These are phyloP conservation scores for Phytophthora rubi DNA, from an alignment of 352 stramenopile genomes.

Conservation along the genomic window DNA sequence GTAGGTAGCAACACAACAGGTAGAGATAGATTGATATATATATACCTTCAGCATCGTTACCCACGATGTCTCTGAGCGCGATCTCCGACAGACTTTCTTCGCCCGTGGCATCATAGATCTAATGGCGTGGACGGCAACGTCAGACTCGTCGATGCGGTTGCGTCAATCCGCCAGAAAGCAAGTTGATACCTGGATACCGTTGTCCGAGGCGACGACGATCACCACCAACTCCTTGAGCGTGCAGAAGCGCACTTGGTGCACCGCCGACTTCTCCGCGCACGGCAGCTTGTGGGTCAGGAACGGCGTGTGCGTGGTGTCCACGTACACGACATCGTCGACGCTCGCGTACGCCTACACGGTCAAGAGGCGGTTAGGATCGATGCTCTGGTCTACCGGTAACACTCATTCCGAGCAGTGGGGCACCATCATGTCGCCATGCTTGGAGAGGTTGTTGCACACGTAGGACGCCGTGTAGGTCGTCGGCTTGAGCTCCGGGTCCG, in stretches of 20 bases:
- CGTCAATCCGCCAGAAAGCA: neutral
- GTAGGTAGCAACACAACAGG: neutral
- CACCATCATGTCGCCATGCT: constrained; percentile 52
- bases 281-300: constrained; percentile 50
- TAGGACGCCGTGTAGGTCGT: constrained; percentile 56
- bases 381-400: neutral
- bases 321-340: constrained; percentile 52
- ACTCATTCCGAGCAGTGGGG: neutral
- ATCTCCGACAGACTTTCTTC: constrained; percentile 65
- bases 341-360: constrained; percentile 50
- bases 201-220: constrained; percentile 72
- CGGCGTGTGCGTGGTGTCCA: constrained; percentile 50
- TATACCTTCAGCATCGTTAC: constrained; percentile 52
- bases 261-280: constrained; percentile 51
- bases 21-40: neutral
- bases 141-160: neutral
- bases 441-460: constrained; percentile 64
- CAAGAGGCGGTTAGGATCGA: constrained; percentile 2
- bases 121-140: neutral
- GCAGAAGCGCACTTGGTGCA: constrained; percentile 76
- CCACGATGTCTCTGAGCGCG: constrained; percentile 58
- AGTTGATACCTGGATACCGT: constrained; percentile 54
- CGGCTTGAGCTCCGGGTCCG: constrained; percentile 49
- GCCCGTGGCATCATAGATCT: constrained; percentile 73
- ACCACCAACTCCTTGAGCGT: constrained; percentile 46